Base-by-base conservation (phyloP, 352 stramenopile genomes). In the Globisporangium spinosum region DNA sequence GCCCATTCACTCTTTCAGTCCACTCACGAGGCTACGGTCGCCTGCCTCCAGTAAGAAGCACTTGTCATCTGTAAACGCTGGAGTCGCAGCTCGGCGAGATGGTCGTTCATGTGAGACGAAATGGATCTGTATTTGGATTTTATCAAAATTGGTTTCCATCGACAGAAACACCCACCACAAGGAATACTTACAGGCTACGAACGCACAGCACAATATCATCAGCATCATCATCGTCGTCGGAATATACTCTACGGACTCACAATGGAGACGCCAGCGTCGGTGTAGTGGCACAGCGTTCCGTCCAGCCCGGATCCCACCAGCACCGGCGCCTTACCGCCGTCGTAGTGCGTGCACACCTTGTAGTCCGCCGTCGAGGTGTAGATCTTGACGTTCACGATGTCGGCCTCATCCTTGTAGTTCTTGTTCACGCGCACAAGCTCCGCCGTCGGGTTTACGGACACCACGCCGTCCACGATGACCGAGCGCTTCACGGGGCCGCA, bases 371-470 rank as follows among this genome's bases (percentile, higher is more conserved):
- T 72, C 23, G 70, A 34, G 2, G 77, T 79, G 5, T 69, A 64
- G 49, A 88, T 77, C 45, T 70, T 82, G 15, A 76, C 70, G 58
- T 77, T 85, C 17, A 73, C 75, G 45, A 89, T 80, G 0, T 70
- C 78, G 20, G 78, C 83, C 59, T 77, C 65, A 66, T 91, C 83
- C 43, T 89, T 85, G 76, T 91, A 91, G 69, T 91, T 91, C 34
- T 78, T 70, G 59, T 91, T 91, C 68, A 91, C 74, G 29, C 80
- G 77, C 58, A 91, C 82, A 17, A 91, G 75, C 47, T 85, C 77
- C 0, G 76, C 70, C 1, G 72, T 80, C 34, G 83, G 83, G 61
- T 86, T 82, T n/a, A 83, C 66, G n/a, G 69, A 77, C 20, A 80
- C 72, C 15, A 89, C 71, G 34, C 78, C 78, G 34, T 85, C 74